Percentiles rank a stretch among this genome's conserved stretches.
These are phyloP conservation scores for Paraurostyla sp. DNA, from an alignment of 73 alveolate species.

Conservation along the genomic window DNA sequence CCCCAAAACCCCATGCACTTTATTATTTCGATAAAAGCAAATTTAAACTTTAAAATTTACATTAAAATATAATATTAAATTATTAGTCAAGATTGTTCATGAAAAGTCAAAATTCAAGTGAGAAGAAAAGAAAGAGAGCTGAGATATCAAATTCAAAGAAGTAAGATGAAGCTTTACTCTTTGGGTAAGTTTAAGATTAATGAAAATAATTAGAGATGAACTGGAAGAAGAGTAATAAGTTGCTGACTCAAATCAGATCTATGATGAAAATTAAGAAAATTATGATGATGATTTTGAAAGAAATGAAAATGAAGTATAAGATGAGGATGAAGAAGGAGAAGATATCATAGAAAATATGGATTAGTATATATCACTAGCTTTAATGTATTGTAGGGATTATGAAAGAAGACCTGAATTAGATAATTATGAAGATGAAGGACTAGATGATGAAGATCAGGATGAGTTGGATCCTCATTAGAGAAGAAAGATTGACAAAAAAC, in stretches of 20 bases:
- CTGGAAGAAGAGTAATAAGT: background rate
- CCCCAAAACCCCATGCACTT: constrained; percentile 22
- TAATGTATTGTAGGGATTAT: constrained; percentile 78
- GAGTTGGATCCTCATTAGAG: constrained; percentile 87
- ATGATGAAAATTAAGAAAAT: background rate
- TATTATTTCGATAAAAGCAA: background rate
- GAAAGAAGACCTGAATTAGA: constrained; percentile 91
- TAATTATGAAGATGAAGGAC: constrained; percentile 92
- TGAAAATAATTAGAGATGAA: background rate
- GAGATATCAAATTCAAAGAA: constrained; percentile 17
- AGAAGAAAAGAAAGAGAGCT: background rate
- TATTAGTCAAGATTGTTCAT: background rate
- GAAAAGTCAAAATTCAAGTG: background rate
- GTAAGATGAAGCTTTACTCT: background rate
- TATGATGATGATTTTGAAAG: constrained; percentile 9
- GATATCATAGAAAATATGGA: constrained; percentile 81
- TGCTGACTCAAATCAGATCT: background rate
- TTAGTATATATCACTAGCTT: constrained; percentile 17
- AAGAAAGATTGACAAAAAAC: constrained; percentile 87
- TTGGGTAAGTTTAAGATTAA: background rate
- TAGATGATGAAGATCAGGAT: constrained; percentile 90
- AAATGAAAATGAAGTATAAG: background rate
- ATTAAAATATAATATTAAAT: background rate
- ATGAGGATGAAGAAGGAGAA: constrained; percentile 81
- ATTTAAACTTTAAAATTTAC: background rate